Percentiles rank a stretch among this genome's conserved stretches.
Evolutionary conservation across 352 stramenopile genomes (phyloP).

Genomic region (Aphanomyces invadans): DNA sequence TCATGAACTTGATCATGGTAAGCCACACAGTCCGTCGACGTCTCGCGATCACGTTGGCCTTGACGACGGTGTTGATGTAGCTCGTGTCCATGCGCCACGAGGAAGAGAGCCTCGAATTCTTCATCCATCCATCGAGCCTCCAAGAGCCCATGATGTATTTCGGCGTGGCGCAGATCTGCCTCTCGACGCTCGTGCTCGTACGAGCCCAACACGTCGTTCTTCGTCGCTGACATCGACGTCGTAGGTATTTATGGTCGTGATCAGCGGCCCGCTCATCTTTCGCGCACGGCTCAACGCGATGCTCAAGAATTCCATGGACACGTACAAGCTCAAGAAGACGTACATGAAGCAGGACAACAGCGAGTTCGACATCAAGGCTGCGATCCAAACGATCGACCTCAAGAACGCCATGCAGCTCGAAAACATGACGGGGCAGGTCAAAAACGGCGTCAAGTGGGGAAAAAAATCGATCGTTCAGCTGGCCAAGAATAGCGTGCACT

Average conservation of each 20-base stretch:
- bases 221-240: background rate
- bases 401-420: constrained; percentile 12
- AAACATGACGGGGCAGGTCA: constrained; percentile 5
- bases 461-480: constrained; percentile 2
- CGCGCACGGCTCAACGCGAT: constrained; percentile 18
- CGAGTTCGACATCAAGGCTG: background rate
- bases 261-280: constrained; percentile 19
- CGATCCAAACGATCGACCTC: constrained; percentile 13
- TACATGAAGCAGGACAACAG: constrained; percentile 3
- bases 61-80: background rate
- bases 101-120: constrained; percentile 13
- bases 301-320: constrained; percentile 23
- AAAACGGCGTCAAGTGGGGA: background rate
- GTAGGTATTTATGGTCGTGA: constrained; percentile 23
- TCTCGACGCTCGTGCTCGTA: constrained; percentile 16
- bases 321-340: constrained; percentile 2
- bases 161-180: constrained; percentile 19
- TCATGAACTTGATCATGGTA: constrained; percentile 26
- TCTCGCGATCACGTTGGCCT: too few relatives aligned
- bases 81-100: constrained; percentile 15
- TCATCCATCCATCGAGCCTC: background rate
- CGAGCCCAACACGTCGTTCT: too few relatives aligned
- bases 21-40: background rate
- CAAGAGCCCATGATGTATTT: constrained; percentile 20
- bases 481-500: background rate